Conservation (phyloP, 805 yeast genomes). For the Ascoidea rubescens region DNA sequence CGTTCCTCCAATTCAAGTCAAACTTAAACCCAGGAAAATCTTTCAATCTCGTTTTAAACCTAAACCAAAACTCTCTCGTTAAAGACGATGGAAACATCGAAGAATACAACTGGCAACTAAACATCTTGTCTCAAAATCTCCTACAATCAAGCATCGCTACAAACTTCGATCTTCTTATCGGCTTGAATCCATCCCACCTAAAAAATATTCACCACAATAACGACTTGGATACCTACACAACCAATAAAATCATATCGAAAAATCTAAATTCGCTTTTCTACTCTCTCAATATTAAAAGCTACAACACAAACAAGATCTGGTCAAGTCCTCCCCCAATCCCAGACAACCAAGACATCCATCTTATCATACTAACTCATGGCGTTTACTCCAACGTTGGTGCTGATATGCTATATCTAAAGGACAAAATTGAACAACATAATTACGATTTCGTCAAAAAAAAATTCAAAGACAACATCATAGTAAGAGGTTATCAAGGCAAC, state of each 20-base stretch:
- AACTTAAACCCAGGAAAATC: slow-evolving; percentile 62
- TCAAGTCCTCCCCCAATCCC: slow-evolving; percentile 39
- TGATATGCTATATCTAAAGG: slow-evolving; percentile 81
- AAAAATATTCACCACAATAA: slow-evolving; percentile 2
- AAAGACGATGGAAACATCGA: slow-evolving; percentile 14
- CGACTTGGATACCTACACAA: not conserved
- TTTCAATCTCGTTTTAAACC: slow-evolving; percentile 38
- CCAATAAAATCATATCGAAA: slow-evolving; percentile 1
- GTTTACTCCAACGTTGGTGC: slow-evolving; percentile 81
- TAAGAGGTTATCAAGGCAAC: slow-evolving; percentile 75
- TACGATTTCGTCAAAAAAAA: slow-evolving; percentile 14
- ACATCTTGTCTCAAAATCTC: slow-evolving; percentile 67
- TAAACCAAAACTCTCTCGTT: slow-evolving; percentile 31
- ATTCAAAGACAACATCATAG: slow-evolving; percentile 52
- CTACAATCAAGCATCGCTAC: slow-evolving; percentile 59
- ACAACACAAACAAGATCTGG: slow-evolving; percentile 67
- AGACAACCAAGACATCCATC: slow-evolving; percentile 49
- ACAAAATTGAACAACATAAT: slow-evolving; percentile 42
- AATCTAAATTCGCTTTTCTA: slow-evolving; percentile 8
- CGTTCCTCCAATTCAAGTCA: slow-evolving; percentile 27
- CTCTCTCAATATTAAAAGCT: slow-evolving; percentile 17
- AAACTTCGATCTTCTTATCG: slow-evolving; percentile 48
- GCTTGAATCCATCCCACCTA: slow-evolving; percentile 22
- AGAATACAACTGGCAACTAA: slow-evolving; percentile 62
- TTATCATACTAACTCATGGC: slow-evolving; percentile 84